Conservation (phyloP, 192 early-diverging fungal genomes). For the Coemansia sp. region DNA sequence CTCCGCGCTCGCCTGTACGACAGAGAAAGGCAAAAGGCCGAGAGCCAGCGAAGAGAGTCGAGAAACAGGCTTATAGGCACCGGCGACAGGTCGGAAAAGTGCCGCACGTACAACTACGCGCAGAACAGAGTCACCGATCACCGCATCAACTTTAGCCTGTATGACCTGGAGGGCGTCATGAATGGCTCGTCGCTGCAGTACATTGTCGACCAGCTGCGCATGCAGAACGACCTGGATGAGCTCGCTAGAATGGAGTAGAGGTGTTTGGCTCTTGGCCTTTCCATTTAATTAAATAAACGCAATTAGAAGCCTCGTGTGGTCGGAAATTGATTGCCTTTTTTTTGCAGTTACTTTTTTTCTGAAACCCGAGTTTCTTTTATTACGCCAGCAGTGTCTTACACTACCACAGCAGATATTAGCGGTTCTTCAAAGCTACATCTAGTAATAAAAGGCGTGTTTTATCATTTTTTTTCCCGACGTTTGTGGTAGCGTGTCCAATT, state of each 20-base stretch:
- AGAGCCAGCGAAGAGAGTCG: conserved; percentile 57
- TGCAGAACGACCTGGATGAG: conserved; percentile 54
- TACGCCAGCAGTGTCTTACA: no score
- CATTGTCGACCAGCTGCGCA: conserved; percentile 52
- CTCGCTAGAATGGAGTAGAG: conserved; percentile 27
- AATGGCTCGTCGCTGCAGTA: conserved; percentile 50
- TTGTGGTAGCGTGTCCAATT: neutral
- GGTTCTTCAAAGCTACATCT: no score
- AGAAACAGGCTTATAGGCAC: conserved; percentile 64
- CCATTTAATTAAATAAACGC: neutral
- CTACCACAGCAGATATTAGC: no score
- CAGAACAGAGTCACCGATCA: conserved; percentile 82
- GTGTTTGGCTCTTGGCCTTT: no score
- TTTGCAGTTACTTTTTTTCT: neutral
- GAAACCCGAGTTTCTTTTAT: no score
- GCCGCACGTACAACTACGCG: conserved; percentile 78
- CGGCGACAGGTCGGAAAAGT: conserved; percentile 77
- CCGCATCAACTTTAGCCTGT: conserved; percentile 69
- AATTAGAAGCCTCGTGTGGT: neutral
- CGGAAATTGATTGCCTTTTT: neutral
- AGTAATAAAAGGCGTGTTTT: no score
- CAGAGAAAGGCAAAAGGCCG: conserved; percentile 59
- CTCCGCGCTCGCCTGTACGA: conserved; percentile 77
- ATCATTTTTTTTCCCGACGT: neutral
- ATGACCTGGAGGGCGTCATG: conserved; percentile 67